Percentiles rank a stretch among this genome's conserved stretches.
Evolutionary conservation across 1,139 yeast species (phyloP).

Genomic region (Scheffersomyces quercinus): DNA sequence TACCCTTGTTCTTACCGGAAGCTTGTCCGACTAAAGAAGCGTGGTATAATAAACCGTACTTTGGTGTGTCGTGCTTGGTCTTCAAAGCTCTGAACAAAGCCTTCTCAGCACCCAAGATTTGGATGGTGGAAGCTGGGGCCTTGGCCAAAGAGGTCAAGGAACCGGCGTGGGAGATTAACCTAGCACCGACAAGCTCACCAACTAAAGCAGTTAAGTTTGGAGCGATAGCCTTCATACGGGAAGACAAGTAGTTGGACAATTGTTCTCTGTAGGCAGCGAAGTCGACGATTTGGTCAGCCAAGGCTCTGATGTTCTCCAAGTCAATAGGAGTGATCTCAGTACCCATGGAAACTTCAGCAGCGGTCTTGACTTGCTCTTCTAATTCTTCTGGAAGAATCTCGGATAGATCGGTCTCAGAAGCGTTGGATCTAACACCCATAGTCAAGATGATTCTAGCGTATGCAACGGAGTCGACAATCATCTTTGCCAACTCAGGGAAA

Average conservation of each 20-base stretch:
- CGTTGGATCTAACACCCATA: slow-evolving; percentile 94
- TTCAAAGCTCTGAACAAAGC: slow-evolving; percentile 97
- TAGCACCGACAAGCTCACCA: slow-evolving; percentile 98
- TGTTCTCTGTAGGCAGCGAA: slow-evolving; percentile 94
- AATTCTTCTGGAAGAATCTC: slow-evolving; percentile 90
- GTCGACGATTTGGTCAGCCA: slow-evolving; percentile 94
- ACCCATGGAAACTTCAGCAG: slow-evolving; percentile 99
- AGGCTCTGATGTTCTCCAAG: slow-evolving; percentile 78
- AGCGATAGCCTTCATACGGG: slow-evolving; percentile 98
- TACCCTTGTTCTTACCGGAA: slow-evolving; percentile 95
- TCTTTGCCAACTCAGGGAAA: slow-evolving; percentile 98
- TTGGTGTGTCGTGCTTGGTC: slow-evolving; percentile 98
- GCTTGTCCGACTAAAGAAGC: slow-evolving; percentile 97
- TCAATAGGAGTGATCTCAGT: slow-evolving; percentile 92
- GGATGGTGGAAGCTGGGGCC: slow-evolving; percentile 98
- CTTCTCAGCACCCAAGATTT: slow-evolving; percentile 98
- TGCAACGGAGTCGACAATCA: slow-evolving; percentile 92
- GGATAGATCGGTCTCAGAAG: slow-evolving; percentile 85
- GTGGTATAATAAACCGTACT: slow-evolving; percentile 96
- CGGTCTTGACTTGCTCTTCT: slow-evolving; percentile 81
- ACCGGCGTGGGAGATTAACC: slow-evolving; percentile 97
- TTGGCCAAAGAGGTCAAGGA: slow-evolving; percentile 91
- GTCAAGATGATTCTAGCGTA: slow-evolving; percentile 88
- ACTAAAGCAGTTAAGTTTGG: slow-evolving; percentile 94
- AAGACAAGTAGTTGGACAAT: slow-evolving; percentile 80